These are phyloP conservation scores for Colletotrichum lindemuthianum DNA, from an alignment of 2,329 filamentous ascomycete species.

Conservation along the genomic window DNA sequence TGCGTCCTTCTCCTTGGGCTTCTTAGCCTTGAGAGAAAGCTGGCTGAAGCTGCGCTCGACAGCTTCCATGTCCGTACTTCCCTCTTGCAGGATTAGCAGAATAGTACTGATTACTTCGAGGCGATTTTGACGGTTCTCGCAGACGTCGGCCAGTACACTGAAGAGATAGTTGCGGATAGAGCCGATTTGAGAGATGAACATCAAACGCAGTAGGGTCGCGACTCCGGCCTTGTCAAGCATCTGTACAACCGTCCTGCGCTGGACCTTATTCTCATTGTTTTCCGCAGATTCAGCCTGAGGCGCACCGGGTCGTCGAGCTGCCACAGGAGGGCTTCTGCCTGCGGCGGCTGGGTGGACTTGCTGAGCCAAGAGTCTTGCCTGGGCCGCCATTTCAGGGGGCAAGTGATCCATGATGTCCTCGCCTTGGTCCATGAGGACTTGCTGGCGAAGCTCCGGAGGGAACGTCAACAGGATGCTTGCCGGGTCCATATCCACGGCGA, in stretches of 20 bases:
- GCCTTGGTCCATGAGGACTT: constrained; percentile 91
- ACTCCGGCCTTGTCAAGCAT: constrained; percentile 97
- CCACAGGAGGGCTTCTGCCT: constrained; percentile 44
- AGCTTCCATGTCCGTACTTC: constrained; percentile 90
- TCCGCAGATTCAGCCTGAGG: constrained; percentile 48
- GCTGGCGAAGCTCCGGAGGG: constrained; percentile 83
- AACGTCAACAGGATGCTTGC: constrained; percentile 93
- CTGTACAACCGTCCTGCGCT: constrained; percentile 86
- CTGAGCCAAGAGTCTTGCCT: constrained; percentile 69
- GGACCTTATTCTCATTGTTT: constrained; percentile 68
- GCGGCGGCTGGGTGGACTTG: constrained; percentile 44
- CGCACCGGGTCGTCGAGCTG: constrained; percentile 33
- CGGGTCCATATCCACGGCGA: constrained; percentile 82
- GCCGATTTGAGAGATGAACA: constrained; percentile 95
- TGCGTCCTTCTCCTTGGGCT: constrained; percentile 70
- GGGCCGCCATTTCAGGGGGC: constrained; percentile 85
- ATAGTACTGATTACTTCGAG: constrained; percentile 93
- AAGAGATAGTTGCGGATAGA: constrained; percentile 87
- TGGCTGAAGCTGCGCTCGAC: constrained; percentile 96
- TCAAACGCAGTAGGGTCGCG: constrained; percentile 94
- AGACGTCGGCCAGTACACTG: constrained; percentile 88
- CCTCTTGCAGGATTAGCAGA: constrained; percentile 93
- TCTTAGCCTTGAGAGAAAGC: constrained; percentile 89
- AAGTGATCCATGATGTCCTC: constrained; percentile 86
- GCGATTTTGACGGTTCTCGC: constrained; percentile 95